A percentile compares a stretch with the other conserved stretches of the same genome.
Evolutionary conservation across 257 asterid species (phyloP).

Genomic region (Voacanga thouarsii): DNA sequence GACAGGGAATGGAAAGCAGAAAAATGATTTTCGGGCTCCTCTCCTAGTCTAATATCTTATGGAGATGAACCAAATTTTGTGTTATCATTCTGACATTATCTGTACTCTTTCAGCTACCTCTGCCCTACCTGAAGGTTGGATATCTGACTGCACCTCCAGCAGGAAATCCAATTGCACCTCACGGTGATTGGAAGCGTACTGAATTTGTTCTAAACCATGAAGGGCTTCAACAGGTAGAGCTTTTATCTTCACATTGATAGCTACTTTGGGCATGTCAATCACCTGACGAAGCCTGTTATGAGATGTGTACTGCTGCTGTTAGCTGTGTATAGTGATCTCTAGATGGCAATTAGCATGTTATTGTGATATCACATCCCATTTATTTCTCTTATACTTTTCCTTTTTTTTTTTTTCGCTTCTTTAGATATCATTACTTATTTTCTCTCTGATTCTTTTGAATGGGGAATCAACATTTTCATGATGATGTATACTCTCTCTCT

Average conservation of each 20-base stretch:
- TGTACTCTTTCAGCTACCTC: conserved; percentile 74
- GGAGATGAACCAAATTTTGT: not conserved
- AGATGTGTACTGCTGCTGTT: not conserved
- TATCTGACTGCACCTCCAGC: conserved; percentile 89
- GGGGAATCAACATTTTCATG: not conserved
- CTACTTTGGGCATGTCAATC: not conserved
- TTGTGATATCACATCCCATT: not conserved
- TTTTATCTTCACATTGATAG: not conserved
- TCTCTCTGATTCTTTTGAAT: conserved; percentile 1
- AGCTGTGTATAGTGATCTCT: not conserved
- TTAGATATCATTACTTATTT: not conserved
- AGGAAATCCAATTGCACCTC: conserved; percentile 88
- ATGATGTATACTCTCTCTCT: not conserved
- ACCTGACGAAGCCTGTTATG: not conserved
- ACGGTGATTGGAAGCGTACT: conserved; percentile 87
- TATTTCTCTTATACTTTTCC: not conserved
- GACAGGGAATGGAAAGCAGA: not conserved
- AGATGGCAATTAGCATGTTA: not conserved
- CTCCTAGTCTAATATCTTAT: not conserved
- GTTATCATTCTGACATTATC: conserved; percentile 20
- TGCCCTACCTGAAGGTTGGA: conserved; percentile 89
- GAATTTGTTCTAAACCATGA: conserved; percentile 85
- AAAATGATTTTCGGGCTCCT: not conserved
- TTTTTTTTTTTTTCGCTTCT: not conserved
- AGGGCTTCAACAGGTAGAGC: conserved; percentile 80